A percentile compares a stretch with the other conserved stretches of the same genome.
Evolutionary conservation across 1,284 basidiomycete genomes (phyloP).

Genomic region (Ganoderma multipileum): DNA sequence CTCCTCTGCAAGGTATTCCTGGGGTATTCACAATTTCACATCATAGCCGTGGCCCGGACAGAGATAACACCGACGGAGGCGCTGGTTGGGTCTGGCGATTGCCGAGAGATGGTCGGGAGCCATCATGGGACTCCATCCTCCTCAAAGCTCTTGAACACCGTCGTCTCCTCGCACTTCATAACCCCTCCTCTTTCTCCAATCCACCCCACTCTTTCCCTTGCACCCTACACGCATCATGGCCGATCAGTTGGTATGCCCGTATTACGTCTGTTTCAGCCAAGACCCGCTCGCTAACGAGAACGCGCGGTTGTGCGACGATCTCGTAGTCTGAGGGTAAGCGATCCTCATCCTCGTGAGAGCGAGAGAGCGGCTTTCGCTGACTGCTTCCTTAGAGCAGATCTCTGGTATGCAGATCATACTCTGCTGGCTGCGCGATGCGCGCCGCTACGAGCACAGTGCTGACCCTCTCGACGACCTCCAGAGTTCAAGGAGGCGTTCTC

Average conservation of each 20-base stretch:
- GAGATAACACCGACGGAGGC: constrained; percentile 24
- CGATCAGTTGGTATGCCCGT: constrained; percentile 67
- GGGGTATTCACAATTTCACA: too few relatives aligned
- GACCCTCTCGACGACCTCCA: constrained; percentile 38
- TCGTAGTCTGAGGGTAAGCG: constrained; percentile 70
- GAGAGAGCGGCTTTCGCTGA: constrained; percentile 23
- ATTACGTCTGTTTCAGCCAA: not conserved
- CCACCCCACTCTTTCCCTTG: constrained; percentile 23
- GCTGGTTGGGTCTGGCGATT: constrained; percentile 28
- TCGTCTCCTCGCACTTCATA: constrained; percentile 31
- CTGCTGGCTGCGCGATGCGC: constrained; percentile 24
- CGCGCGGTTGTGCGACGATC: not conserved
- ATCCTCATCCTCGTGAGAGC: constrained; percentile 28
- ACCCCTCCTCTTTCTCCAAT: constrained; percentile 23
- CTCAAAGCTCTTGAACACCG: constrained; percentile 22
- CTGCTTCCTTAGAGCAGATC: constrained; percentile 60
- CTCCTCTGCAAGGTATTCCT: not conserved
- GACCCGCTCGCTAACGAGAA: not conserved
- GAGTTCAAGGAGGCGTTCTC: constrained; percentile 94
- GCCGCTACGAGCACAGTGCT: constrained; percentile 11
- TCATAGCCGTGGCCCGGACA: constrained; percentile 13
- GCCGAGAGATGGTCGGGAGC: constrained; percentile 32
- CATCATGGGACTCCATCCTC: constrained; percentile 9
- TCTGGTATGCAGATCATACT: constrained; percentile 54
- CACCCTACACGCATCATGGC: constrained; percentile 52